Percentiles rank a stretch among this genome's conserved stretches.
Conservation (phyloP, 371 early-diverging fungal species). For the Parasitella parasitica region DNA sequence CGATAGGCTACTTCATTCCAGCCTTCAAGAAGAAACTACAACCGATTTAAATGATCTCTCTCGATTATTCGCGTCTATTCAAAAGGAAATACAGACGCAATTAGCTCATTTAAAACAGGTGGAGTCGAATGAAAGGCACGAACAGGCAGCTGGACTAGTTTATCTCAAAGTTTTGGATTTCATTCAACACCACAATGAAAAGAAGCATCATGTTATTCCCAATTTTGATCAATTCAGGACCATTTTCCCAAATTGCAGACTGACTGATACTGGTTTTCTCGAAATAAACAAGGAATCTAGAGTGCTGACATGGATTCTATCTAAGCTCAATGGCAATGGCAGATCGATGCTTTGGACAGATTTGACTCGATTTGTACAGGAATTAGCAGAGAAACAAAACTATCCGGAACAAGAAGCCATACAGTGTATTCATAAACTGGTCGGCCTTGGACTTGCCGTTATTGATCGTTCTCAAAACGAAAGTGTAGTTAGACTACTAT, state of each 20-base stretch:
- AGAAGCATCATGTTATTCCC: neutral
- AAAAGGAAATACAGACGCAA: no score
- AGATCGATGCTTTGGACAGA: no score
- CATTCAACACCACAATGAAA: neutral
- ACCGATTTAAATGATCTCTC: no score
- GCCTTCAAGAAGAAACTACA: no score
- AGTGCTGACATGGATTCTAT: neutral
- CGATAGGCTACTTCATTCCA: no score
- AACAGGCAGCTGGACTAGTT: neutral
- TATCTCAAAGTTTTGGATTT: neutral
- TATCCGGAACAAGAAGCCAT: neutral
- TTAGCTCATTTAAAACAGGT: no score
- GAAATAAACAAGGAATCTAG: neutral
- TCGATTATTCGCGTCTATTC: no score
- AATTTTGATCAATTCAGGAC: neutral
- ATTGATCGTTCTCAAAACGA: slow-evolving; percentile 6
- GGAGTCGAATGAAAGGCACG: no score
- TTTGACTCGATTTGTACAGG: neutral
- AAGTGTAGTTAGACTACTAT: neutral
- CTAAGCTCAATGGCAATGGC: neutral
- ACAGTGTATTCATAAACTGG: neutral
- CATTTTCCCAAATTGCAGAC: neutral
- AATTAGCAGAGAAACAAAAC: neutral
- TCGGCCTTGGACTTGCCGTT: neutral
- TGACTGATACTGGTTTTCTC: neutral